Percentiles rank a stretch among this genome's conserved stretches.
phyloP scores from a whole-genome alignment of 1,284 basidiomycete species.

The Cutaneotrichosporon curvatum region DNA sequence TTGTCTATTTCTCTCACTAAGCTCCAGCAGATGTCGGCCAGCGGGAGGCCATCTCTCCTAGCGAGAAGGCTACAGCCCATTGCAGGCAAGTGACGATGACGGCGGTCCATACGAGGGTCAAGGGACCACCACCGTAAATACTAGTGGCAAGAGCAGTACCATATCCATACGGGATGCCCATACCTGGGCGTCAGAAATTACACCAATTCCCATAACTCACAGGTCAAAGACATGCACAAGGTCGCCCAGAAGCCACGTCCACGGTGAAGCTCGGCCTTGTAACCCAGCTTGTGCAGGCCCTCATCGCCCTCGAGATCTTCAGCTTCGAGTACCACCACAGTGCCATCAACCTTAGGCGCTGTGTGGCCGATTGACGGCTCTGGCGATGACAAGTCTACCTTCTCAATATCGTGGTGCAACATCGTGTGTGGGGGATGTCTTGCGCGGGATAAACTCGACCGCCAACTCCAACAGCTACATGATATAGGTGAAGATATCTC shows the following conservation, averaged over 20 bases:
- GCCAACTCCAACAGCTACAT: too few relatives aligned
- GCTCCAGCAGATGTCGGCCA: constrained; percentile 15
- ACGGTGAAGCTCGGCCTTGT: constrained; percentile 13
- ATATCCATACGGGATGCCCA: constrained; percentile 12
- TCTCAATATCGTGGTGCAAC: too few relatives aligned
- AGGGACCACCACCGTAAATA: constrained; percentile 11
- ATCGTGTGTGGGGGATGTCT: too few relatives aligned
- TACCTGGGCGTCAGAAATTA: constrained; percentile 1
- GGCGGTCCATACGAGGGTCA: constrained; percentile 13
- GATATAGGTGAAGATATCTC: too few relatives aligned
- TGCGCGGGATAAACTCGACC: too few relatives aligned
- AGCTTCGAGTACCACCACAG: constrained; percentile 5
- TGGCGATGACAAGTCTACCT: too few relatives aligned
- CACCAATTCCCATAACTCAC: background rate
- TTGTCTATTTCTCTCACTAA: too few relatives aligned
- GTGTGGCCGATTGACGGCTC: background rate
- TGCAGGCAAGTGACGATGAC: constrained; percentile 11
- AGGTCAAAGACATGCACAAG: constrained; percentile 10
- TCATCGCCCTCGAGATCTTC: constrained; percentile 11
- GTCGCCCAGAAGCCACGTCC: constrained; percentile 9
- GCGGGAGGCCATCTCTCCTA: constrained; percentile 12
- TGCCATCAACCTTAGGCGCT: constrained; percentile 8
- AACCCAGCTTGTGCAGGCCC: constrained; percentile 15
- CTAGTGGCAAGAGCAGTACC: constrained; percentile 6
- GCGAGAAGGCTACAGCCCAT: constrained; percentile 8